Percentiles rank a stretch among this genome's conserved stretches.
phyloP scores from a whole-genome alignment of 2,329 filamentous ascomycete genomes.

The Fusarium dlaminii region DNA sequence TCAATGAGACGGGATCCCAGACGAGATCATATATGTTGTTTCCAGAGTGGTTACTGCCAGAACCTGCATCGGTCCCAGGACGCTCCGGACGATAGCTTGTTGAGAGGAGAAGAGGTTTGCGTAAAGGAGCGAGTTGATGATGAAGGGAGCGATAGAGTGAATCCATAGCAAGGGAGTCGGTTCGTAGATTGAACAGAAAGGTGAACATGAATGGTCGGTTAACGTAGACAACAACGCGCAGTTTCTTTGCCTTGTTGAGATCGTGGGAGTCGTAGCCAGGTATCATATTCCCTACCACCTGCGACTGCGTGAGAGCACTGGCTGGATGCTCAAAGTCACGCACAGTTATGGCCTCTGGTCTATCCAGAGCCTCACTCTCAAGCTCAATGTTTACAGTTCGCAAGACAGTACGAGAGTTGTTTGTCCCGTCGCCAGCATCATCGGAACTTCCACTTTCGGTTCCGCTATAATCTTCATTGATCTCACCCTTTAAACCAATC shows the following conservation, averaged over 20 bases:
- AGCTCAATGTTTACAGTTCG: slow-evolving; percentile 75
- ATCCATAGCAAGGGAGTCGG: slow-evolving; percentile 66
- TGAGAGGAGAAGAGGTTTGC: slow-evolving; percentile 64
- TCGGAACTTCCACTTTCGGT: slow-evolving; percentile 46
- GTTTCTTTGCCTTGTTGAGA: slow-evolving; percentile 62
- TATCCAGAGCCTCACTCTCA: slow-evolving; percentile 52
- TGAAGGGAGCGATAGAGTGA: slow-evolving; percentile 68
- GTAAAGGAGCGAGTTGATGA: slow-evolving; percentile 67
- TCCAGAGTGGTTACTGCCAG: slow-evolving; percentile 23
- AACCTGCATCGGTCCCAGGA: slow-evolving; percentile 45
- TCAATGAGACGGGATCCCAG: slow-evolving; percentile 67
- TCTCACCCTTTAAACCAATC: slow-evolving; percentile 73
- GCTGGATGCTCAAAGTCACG: slow-evolving; percentile 55
- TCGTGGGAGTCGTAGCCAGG: slow-evolving; percentile 55
- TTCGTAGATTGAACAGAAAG: slow-evolving; percentile 72
- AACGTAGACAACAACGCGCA: slow-evolving; percentile 78
- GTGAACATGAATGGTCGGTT: slow-evolving; percentile 81
- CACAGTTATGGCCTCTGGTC: slow-evolving; percentile 56
- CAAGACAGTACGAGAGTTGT: slow-evolving; percentile 67
- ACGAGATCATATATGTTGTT: slow-evolving; percentile 68
- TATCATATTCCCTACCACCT: slow-evolving; percentile 48
- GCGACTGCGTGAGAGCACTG: slow-evolving; percentile 46
- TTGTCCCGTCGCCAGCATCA: slow-evolving; percentile 44
- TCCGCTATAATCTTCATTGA: slow-evolving; percentile 58
- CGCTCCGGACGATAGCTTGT: slow-evolving; percentile 66